Evolutionary conservation across 352 stramenopile species (phyloP).

Genomic region (Phytophthora constricta): DNA sequence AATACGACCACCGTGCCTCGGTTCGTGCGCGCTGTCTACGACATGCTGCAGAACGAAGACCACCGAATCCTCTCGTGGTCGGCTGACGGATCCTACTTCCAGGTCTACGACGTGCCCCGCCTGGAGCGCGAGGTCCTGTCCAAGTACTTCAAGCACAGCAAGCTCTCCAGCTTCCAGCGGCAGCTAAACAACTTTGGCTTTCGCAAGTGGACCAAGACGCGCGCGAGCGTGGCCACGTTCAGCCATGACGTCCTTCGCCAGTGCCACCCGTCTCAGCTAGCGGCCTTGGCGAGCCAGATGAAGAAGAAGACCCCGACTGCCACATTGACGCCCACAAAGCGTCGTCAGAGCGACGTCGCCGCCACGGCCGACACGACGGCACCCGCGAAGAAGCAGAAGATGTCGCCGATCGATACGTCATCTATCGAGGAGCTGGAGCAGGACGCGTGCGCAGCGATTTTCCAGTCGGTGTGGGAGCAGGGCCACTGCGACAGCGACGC

Average conservation of each 20-base stretch:
- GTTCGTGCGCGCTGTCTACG: constrained; percentile 57
- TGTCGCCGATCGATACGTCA: constrained; percentile 23
- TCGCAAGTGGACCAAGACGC: constrained; percentile 82
- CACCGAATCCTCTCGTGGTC: constrained; percentile 55
- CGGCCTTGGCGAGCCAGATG: constrained; percentile 17
- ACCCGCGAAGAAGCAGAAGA: constrained; percentile 20
- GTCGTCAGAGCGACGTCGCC: constrained; percentile 3
- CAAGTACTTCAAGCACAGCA: constrained; percentile 86
- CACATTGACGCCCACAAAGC: constrained; percentile 9
- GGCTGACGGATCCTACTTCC: constrained; percentile 67
- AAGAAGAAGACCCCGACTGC: constrained; percentile 2
- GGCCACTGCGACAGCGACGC: constrained; percentile 4
- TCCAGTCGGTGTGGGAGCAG: constrained; percentile 11
- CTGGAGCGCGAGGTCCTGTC: constrained; percentile 71
- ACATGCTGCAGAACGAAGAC: constrained; percentile 68
- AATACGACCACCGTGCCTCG: constrained; percentile 38
- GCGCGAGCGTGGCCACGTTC: constrained; percentile 66
- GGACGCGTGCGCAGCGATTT: not conserved
- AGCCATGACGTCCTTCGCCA: constrained; percentile 63
- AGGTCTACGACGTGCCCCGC: constrained; percentile 75
- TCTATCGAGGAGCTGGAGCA: constrained; percentile 4
- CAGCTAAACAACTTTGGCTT: constrained; percentile 94
- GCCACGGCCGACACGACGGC: not conserved
- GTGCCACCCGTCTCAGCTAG: constrained; percentile 39
- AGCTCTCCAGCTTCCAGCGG: constrained; percentile 90